Conservation (phyloP, 2,329 filamentous ascomycete species). For the Cytospora piceae region DNA sequence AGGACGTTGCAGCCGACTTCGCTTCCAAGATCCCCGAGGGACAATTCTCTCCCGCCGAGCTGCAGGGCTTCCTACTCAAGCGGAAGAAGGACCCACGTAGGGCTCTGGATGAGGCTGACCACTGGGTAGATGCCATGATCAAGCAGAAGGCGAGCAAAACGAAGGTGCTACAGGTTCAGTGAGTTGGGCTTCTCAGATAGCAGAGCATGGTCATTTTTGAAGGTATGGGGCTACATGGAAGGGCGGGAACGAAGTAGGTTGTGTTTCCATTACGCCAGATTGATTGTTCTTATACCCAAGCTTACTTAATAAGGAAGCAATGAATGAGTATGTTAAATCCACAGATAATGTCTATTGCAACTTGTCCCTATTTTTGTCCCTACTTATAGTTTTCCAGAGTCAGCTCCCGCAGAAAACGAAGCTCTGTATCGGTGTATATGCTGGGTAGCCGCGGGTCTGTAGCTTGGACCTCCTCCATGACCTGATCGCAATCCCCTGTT, state of each 20-base stretch:
- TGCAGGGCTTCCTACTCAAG: slow-evolving; percentile 68
- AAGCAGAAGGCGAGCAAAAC: slow-evolving; percentile 55
- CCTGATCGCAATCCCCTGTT: too few species aligned
- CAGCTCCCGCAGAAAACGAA: too few species aligned
- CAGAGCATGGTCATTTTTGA: not conserved
- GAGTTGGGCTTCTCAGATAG: slow-evolving; percentile 10
- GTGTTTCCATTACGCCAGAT: not conserved
- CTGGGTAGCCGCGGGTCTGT: too few species aligned
- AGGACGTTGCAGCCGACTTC: slow-evolving; percentile 52
- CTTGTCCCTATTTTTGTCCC: not conserved
- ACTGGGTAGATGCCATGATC: slow-evolving; percentile 57
- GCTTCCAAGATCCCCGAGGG: slow-evolving; percentile 55
- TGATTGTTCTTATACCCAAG: not conserved
- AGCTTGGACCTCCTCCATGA: too few species aligned
- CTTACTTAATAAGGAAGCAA: not conserved
- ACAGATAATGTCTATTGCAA: not conserved
- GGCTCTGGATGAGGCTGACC: slow-evolving; percentile 56
- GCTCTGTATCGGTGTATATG: too few species aligned
- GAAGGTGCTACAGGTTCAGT: slow-evolving; percentile 55
- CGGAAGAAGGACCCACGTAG: slow-evolving; percentile 61
- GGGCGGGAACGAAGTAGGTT: not conserved
- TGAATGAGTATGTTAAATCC: not conserved
- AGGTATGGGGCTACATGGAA: not conserved
- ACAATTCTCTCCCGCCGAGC: slow-evolving; percentile 62
- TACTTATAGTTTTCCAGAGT: too few species aligned